Conservation (phyloP, 2,329 filamentous ascomycete species). For the Penicillium sp. region DNA sequence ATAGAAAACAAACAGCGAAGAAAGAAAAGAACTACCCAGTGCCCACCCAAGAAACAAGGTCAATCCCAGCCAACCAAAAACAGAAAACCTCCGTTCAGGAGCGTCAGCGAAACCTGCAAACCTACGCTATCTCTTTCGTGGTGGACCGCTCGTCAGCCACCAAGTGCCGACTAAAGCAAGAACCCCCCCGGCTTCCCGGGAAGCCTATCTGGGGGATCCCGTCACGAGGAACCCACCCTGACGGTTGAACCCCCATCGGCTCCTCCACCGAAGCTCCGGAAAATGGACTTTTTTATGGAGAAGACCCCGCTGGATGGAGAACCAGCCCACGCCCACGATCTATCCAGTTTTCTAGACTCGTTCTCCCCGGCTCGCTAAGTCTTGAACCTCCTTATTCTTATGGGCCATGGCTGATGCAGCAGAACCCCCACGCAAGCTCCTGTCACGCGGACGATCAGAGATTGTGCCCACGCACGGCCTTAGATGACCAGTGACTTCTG, state of each 20-base stretch:
- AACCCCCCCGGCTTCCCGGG: slow-evolving; percentile 15
- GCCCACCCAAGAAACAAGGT: not conserved
- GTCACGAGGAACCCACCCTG: not conserved
- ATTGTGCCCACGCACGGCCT: slow-evolving; percentile 1
- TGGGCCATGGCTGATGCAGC: not conserved
- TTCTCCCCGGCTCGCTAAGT: not conserved
- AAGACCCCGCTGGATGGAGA: slow-evolving; percentile 2
- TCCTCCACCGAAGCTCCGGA: slow-evolving; percentile 7
- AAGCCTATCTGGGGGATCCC: slow-evolving; percentile 29
- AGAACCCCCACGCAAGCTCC: not conserved
- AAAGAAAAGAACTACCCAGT: not conserved
- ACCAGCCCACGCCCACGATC: not conserved
- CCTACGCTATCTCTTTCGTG: not conserved
- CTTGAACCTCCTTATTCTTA: too few relatives aligned
- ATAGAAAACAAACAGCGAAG: slow-evolving; percentile 5
- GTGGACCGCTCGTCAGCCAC: not conserved
- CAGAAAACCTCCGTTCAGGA: not conserved
- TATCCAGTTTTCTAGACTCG: not conserved
- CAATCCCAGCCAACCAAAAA: slow-evolving; percentile 12
- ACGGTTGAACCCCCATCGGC: not conserved
- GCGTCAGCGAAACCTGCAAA: not conserved
- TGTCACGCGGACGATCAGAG: slow-evolving; percentile 17
- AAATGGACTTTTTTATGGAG: not conserved
- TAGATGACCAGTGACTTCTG: not conserved
- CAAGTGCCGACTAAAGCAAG: not conserved